These are phyloP conservation scores for Stramenopiles sp. DNA, from an alignment of 352 stramenopile species.

Conservation along the genomic window DNA sequence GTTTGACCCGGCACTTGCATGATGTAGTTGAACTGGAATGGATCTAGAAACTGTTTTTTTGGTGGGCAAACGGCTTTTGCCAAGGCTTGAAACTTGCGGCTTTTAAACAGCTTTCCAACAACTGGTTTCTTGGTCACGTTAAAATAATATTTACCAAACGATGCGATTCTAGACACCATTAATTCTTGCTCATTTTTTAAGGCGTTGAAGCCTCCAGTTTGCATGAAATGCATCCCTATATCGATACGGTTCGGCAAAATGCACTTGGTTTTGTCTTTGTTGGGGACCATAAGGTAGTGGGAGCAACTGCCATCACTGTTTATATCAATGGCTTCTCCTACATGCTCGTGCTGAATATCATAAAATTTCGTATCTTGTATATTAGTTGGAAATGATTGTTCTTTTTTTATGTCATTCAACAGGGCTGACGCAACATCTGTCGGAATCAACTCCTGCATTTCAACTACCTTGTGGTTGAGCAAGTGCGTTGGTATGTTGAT, in stretches of 20 bases:
- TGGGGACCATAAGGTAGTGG: constrained; percentile 22
- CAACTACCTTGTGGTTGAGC: no score
- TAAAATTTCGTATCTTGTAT: constrained; percentile 15
- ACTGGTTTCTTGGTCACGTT: constrained; percentile 16
- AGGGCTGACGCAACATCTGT: no score
- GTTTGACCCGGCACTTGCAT: constrained; percentile 25
- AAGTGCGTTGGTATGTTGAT: no score
- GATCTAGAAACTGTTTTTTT: constrained; percentile 23
- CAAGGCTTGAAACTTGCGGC: constrained; percentile 19
- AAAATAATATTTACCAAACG: constrained; percentile 25
- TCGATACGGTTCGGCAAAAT: constrained; percentile 26
- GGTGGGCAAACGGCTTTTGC: constrained; percentile 23
- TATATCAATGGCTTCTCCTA: constrained; percentile 23
- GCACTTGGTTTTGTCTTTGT: constrained; percentile 22
- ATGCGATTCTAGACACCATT: constrained; percentile 16
- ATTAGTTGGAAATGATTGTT: no score
- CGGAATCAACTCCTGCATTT: no score
- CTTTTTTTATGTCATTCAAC: no score
- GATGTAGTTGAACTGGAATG: constrained; percentile 32
- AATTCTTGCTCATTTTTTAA: constrained; percentile 22
- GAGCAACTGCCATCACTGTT: constrained; percentile 18
- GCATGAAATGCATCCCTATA: constrained; percentile 21
- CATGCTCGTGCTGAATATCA: constrained; percentile 19
- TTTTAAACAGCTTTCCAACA: constrained; percentile 18
- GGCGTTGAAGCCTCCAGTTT: constrained; percentile 22